phyloP scores from a whole-genome alignment of 306 rosid genomes.

The Pyrus bretschneideri region DNA sequence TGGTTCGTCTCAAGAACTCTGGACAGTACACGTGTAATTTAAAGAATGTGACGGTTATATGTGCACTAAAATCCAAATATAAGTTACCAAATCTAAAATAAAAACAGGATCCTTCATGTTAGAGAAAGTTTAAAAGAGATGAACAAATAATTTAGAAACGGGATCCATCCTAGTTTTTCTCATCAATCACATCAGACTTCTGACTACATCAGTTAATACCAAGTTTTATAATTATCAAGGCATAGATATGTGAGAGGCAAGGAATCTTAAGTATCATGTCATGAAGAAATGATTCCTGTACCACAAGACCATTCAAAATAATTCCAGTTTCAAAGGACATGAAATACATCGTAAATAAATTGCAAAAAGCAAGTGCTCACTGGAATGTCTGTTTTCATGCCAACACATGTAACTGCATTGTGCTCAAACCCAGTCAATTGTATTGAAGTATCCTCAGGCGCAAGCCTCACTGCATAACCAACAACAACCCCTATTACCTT shows the following conservation, averaged over 20 bases:
- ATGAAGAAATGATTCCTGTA: not conserved
- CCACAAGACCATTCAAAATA: not conserved
- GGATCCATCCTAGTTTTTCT: constrained; percentile 2
- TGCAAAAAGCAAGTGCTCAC: constrained; percentile 31
- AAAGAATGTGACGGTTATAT: not conserved
- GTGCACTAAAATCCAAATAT: not conserved
- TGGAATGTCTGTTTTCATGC: constrained; percentile 91
- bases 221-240: constrained; percentile 4
- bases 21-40: constrained; percentile 1
- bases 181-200: not conserved
- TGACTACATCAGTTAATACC: not conserved
- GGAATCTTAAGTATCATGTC: not conserved
- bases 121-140: not conserved
- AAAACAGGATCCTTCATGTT: not conserved
- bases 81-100: not conserved
- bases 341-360: constrained; percentile 5
- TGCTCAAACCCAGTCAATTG: no score
- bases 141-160: not conserved
- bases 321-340: not conserved
- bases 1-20: constrained; percentile 13
- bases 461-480: constrained; percentile 80
- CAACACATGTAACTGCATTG: constrained; percentile 68
- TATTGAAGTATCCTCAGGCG: constrained; percentile 70
- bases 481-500: constrained; percentile 1
- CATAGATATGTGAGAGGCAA: not conserved